phyloP scores from a whole-genome alignment of 2,329 filamentous ascomycete genomes.

The Xylariaceae sp. region DNA sequence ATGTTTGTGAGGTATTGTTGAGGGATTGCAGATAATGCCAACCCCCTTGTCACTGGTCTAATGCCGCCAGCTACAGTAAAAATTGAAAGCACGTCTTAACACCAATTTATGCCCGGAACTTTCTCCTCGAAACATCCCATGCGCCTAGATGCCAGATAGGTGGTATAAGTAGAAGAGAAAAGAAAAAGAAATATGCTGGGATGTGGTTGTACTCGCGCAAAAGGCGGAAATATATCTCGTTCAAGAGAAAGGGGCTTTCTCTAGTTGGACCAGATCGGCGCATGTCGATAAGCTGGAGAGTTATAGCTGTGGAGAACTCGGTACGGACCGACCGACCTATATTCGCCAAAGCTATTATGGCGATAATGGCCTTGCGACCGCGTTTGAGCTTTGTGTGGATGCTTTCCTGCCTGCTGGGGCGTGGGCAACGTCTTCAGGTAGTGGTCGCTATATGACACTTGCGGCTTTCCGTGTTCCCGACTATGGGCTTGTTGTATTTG shows the following conservation, averaged over 20 bases:
- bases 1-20: too few relatives aligned
- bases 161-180: too few relatives aligned
- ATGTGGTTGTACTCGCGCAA: background rate
- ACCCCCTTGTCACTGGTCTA: too few relatives aligned
- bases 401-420: constrained; percentile 28
- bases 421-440: constrained; percentile 20
- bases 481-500: constrained; percentile 1
- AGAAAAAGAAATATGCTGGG: background rate
- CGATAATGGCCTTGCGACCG: constrained; percentile 34
- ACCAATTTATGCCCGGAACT: too few relatives aligned
- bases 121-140: too few relatives aligned
- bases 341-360: constrained; percentile 34
- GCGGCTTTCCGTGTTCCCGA: too few relatives aligned
- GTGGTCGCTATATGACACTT: background rate
- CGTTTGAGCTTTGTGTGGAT: constrained; percentile 30
- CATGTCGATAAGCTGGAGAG: constrained; percentile 50
- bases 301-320: constrained; percentile 55
- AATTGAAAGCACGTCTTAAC: too few relatives aligned
- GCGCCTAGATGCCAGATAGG: too few relatives aligned
- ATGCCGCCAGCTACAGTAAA: too few relatives aligned
- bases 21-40: too few relatives aligned
- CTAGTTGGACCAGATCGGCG: constrained; percentile 45
- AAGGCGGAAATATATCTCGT: too few relatives aligned
- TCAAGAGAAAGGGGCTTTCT: too few relatives aligned
- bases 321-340: constrained; percentile 36